Evolutionary conservation across 495 filamentous ascomycete species (phyloP).

Genomic region (Aspergillus hancockii): DNA sequence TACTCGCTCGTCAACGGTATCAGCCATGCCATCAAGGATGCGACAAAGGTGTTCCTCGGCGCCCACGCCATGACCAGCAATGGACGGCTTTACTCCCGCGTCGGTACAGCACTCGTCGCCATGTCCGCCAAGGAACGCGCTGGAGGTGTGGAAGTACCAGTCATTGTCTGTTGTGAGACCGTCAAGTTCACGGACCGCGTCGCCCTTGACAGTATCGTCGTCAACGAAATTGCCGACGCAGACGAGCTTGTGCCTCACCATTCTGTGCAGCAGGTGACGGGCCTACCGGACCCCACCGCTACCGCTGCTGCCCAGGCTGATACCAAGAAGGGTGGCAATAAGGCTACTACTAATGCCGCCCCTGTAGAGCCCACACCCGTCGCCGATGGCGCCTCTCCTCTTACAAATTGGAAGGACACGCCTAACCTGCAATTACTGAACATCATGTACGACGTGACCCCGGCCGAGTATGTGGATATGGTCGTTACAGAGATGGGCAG

Average conservation of each 20-base stretch:
- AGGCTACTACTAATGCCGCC: conserved; percentile 24
- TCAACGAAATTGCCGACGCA: conserved; percentile 81
- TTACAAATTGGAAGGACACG: conserved; percentile 61
- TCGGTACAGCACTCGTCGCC: conserved; percentile 87
- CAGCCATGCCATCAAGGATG: conserved; percentile 68
- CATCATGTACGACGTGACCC: conserved; percentile 91
- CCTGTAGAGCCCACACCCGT: conserved; percentile 29
- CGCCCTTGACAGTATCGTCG: conserved; percentile 85
- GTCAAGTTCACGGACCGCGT: conserved; percentile 95
- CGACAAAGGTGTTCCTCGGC: conserved; percentile 80
- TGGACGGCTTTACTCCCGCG: conserved; percentile 80
- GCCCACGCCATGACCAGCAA: conserved; percentile 91
- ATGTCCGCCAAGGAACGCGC: conserved; percentile 74
- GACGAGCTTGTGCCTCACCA: conserved; percentile 57
- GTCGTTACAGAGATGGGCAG: conserved; percentile 90
- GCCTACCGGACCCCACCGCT: conserved; percentile 33
- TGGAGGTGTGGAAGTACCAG: conserved; percentile 62
- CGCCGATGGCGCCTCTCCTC: conserved; percentile 29
- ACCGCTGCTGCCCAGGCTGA: conserved; percentile 28
- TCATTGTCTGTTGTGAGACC: conserved; percentile 90
- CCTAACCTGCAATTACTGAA: conserved; percentile 73
- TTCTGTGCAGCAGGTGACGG: conserved; percentile 39
- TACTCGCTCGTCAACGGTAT: conserved; percentile 80
- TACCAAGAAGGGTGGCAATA: conserved; percentile 41
- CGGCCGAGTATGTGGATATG: conserved; percentile 82